phyloP scores from a whole-genome alignment of 768 basidiomycete species.

The Auriscalpium vulgare region DNA sequence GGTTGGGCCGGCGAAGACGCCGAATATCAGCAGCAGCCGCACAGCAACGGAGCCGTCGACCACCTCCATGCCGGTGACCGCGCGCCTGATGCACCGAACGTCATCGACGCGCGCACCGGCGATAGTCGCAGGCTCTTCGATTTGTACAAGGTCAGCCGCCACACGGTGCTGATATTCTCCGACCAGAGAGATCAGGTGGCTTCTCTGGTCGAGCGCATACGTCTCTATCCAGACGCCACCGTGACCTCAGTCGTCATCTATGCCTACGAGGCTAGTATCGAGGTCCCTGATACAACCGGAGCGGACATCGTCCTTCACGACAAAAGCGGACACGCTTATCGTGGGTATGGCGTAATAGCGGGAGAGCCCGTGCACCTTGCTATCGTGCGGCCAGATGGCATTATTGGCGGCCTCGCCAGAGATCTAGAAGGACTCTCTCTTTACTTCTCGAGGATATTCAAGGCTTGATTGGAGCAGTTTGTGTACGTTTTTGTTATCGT shows the following conservation, averaged over 20 bases:
- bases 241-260: background rate
- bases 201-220: background rate
- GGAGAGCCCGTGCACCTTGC: background rate
- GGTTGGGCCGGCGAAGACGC: background rate
- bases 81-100: slow-evolving; percentile 12
- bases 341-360: background rate
- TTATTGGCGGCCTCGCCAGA: slow-evolving; percentile 1
- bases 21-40: background rate
- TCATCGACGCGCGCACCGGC: background rate
- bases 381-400: slow-evolving; percentile 7
- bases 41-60: background rate
- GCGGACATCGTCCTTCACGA: background rate
- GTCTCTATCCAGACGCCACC: background rate
- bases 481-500: too few species aligned
- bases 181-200: background rate
- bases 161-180: slow-evolving; percentile 12
- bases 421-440: background rate
- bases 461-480: background rate
- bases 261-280: background rate
- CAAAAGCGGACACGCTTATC: slow-evolving; percentile 5
- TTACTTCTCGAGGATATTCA: slow-evolving; percentile 1
- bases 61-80: slow-evolving; percentile 11
- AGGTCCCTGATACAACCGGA: background rate
- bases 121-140: slow-evolving; percentile 1
- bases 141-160: slow-evolving; percentile 7